A percentile compares a stretch with the other conserved stretches of the same genome.
Evolutionary conservation across 192 early-diverging fungal genomes (phyloP).

Genomic region (Backusella tarrabulga): DNA sequence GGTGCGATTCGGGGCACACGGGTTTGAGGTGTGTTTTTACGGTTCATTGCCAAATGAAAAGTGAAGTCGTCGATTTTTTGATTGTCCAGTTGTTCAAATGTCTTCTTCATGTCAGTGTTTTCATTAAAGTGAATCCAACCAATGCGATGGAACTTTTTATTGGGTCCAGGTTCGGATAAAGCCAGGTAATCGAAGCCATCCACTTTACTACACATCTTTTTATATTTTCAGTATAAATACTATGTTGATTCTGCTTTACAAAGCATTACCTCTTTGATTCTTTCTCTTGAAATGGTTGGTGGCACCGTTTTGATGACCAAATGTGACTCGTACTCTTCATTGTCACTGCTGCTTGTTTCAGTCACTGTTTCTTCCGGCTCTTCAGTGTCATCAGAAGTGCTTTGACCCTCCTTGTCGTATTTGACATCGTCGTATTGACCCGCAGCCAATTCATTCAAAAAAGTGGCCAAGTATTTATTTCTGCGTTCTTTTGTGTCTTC

Average conservation of each 20-base stretch:
- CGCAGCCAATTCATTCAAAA: conserved; percentile 60
- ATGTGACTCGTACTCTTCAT: conserved; percentile 30
- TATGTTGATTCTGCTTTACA: background rate
- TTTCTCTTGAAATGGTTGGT: conserved; percentile 59
- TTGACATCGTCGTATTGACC: conserved; percentile 65
- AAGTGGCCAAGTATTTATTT: conserved; percentile 51
- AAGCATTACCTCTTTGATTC: conserved; percentile 58
- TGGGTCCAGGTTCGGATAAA: conserved; percentile 81
- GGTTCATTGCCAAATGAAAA: conserved; percentile 52
- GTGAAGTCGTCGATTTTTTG: conserved; percentile 51
- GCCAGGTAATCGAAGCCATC: conserved; percentile 82
- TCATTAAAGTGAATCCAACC: conserved; percentile 94
- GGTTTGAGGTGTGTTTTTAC: conserved; percentile 42
- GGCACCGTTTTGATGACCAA: conserved; percentile 84
- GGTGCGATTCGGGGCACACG: conserved; percentile 61
- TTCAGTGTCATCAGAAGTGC: background rate
- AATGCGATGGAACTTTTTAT: conserved; percentile 84
- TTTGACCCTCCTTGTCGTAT: conserved; percentile 51
- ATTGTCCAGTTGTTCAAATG: conserved; percentile 61
- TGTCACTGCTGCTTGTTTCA: background rate
- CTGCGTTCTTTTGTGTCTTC: conserved; percentile 57
- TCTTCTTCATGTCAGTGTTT: conserved; percentile 78
- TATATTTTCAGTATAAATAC: background rate
- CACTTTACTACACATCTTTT: conserved; percentile 62
- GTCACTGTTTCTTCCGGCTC: conserved; percentile 19